A percentile compares a stretch with the other conserved stretches of the same genome.
phyloP scores from a whole-genome alignment of 495 filamentous ascomycete species.

The Aspergillus leporis region DNA sequence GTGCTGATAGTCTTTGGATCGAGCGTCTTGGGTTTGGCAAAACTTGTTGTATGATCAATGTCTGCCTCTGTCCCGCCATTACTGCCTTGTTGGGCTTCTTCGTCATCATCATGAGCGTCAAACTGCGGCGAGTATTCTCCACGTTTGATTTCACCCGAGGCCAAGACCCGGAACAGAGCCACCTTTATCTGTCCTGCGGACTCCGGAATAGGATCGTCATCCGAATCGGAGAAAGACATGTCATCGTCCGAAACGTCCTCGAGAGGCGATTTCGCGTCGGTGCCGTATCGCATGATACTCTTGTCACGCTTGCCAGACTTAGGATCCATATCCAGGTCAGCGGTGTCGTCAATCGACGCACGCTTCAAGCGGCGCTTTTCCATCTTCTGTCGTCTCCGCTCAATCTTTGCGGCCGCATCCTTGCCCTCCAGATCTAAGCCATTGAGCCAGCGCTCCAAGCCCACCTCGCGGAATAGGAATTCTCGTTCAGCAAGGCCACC shows the following conservation, averaged over 20 bases:
- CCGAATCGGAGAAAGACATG: constrained; percentile 70
- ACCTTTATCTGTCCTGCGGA: constrained; percentile 98
- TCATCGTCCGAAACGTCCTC: constrained; percentile 71
- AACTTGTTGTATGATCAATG: constrained; percentile 96
- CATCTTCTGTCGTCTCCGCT: constrained; percentile 80
- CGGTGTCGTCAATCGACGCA: constrained; percentile 45
- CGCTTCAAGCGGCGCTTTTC: constrained; percentile 79
- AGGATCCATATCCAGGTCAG: constrained; percentile 52
- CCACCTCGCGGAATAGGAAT: constrained; percentile 96
- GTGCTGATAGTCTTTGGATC: constrained; percentile 98
- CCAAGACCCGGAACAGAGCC: constrained; percentile 90
- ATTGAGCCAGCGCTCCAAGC: constrained; percentile 92
- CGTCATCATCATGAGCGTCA: constrained; percentile 93
- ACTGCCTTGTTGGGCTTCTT: constrained; percentile 53
- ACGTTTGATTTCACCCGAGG: constrained; percentile 93
- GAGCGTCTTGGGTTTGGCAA: constrained; percentile 94
- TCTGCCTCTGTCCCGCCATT: constrained; percentile 57
- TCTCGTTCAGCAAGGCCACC: constrained; percentile 94
- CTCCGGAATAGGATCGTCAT: constrained; percentile 89
- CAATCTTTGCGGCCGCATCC: constrained; percentile 83
- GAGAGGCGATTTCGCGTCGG: constrained; percentile 68
- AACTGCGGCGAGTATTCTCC: constrained; percentile 98
- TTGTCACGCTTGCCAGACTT: constrained; percentile 47
- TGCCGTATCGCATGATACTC: constrained; percentile 73
- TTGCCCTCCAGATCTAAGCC: constrained; percentile 89